These are phyloP conservation scores for Hypoxylon sp. DNA, from an alignment of 2,329 filamentous ascomycete genomes.

Conservation along the genomic window DNA sequence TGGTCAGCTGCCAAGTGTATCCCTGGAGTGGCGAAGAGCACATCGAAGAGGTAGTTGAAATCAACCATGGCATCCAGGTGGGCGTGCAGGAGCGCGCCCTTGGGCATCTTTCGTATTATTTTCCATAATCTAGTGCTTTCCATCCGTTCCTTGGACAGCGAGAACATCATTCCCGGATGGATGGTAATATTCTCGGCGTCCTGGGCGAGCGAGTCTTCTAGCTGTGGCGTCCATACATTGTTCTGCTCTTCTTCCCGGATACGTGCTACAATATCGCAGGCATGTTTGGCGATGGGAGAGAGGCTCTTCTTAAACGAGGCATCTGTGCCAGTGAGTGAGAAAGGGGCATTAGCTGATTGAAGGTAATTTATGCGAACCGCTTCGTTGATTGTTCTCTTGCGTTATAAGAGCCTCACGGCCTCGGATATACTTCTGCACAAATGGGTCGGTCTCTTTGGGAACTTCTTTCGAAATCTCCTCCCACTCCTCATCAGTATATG, in stretches of 20 bases:
- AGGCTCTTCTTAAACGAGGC: constrained; percentile 79
- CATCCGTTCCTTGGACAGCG: constrained; percentile 86
- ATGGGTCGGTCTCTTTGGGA: constrained; percentile 75
- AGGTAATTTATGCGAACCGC: constrained; percentile 69
- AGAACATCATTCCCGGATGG: constrained; percentile 95
- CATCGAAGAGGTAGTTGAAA: constrained; percentile 82
- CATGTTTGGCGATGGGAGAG: constrained; percentile 82
- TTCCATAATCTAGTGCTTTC: constrained; percentile 87
- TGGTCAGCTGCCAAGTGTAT: constrained; percentile 78
- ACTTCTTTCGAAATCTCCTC: constrained; percentile 70
- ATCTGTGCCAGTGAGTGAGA: constrained; percentile 63
- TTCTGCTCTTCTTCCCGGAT: constrained; percentile 84
- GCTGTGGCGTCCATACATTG: constrained; percentile 81
- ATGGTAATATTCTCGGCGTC: constrained; percentile 73
- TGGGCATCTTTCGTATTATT: constrained; percentile 89
- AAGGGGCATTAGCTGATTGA: not conserved
- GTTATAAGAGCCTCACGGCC: constrained; percentile 82
- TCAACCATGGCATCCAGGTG: constrained; percentile 95
- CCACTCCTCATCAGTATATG: constrained; percentile 70
- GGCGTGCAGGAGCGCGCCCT: constrained; percentile 87
- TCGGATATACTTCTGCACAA: constrained; percentile 85
- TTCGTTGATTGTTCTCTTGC: constrained; percentile 86
- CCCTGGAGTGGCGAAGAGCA: constrained; percentile 78
- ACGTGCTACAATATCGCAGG: constrained; percentile 82
- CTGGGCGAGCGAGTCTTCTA: constrained; percentile 78